Evolutionary conservation across 495 filamentous ascomycete species (phyloP).

Genomic region (Rostrohypoxylon terebratum): DNA sequence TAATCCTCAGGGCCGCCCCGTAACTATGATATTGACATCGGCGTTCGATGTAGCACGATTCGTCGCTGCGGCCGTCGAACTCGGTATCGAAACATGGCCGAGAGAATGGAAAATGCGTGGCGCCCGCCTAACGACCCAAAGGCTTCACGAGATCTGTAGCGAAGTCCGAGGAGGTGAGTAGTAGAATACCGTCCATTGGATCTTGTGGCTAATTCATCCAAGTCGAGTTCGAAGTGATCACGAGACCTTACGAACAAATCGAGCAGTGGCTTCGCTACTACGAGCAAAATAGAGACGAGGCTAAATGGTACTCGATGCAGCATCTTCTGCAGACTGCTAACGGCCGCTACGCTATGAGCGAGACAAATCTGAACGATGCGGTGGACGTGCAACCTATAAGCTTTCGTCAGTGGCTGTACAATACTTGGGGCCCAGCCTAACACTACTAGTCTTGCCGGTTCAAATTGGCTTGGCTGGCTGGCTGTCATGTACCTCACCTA

Average conservation of each 20-base stretch:
- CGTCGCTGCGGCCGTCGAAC: conserved; percentile 69
- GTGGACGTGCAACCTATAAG: conserved; percentile 56
- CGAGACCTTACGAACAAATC: conserved; percentile 56
- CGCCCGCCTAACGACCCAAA: conserved; percentile 66
- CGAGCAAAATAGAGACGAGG: conserved; percentile 52
- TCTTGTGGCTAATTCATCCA: conserved; percentile 26
- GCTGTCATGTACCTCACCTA: background rate
- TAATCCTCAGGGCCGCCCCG: conserved; percentile 60
- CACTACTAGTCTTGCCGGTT: conserved; percentile 23
- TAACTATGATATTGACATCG: conserved; percentile 72
- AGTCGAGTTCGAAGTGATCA: conserved; percentile 57
- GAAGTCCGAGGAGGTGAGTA: conserved; percentile 55
- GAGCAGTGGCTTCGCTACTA: conserved; percentile 56
- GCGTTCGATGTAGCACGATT: conserved; percentile 74
- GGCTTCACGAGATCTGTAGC: conserved; percentile 61
- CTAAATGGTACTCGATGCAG: conserved; percentile 56
- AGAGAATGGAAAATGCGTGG: conserved; percentile 73
- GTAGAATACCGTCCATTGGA: conserved; percentile 4
- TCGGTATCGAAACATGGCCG: conserved; percentile 72
- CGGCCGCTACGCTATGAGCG: conserved; percentile 61
- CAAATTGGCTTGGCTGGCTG: background rate
- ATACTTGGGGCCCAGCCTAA: conserved; percentile 55
- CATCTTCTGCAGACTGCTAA: conserved; percentile 62
- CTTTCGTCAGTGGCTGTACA: conserved; percentile 63
- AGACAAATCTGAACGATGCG: conserved; percentile 58